Evolutionary conservation across 2,329 filamentous ascomycete genomes (phyloP).

Genomic region (Sporothrix schenckii): DNA sequence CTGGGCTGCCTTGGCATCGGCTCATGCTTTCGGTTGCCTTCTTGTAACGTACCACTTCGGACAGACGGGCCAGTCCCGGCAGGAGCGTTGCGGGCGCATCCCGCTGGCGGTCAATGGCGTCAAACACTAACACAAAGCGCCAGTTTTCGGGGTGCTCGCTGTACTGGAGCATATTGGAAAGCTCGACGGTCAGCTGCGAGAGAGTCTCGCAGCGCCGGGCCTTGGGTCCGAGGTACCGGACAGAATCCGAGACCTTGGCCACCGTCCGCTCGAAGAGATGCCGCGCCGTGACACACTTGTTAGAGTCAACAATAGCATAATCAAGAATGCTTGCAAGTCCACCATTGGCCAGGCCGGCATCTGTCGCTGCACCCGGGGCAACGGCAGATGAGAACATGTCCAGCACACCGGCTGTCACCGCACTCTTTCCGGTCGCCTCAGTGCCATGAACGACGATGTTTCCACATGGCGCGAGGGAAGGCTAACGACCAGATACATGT

Average conservation of each 20-base stretch:
- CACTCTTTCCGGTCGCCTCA: constrained; percentile 83
- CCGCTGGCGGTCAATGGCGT: constrained; percentile 81
- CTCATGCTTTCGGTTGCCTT: background rate
- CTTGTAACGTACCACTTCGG: constrained; percentile 67
- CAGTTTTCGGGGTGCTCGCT: constrained; percentile 44
- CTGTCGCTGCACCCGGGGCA: constrained; percentile 53
- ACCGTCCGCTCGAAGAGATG: constrained; percentile 76
- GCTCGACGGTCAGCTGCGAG: constrained; percentile 72
- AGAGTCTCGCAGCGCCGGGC: constrained; percentile 74
- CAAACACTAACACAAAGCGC: constrained; percentile 81
- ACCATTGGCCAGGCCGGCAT: constrained; percentile 43
- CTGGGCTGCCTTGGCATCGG: background rate
- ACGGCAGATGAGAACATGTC: constrained; percentile 45
- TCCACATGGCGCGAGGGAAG: constrained; percentile 67
- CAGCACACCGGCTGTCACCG: constrained; percentile 67
- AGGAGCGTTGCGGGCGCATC: constrained; percentile 79
- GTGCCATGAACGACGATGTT: constrained; percentile 82
- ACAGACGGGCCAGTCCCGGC: constrained; percentile 77
- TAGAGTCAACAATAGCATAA: constrained; percentile 67
- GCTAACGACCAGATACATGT: constrained; percentile 48
- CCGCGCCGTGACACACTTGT: constrained; percentile 76
- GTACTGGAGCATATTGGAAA: constrained; percentile 65
- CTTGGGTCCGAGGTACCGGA: constrained; percentile 54
- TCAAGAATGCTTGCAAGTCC: constrained; percentile 41
- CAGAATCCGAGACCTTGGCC: constrained; percentile 58